Evolutionary conservation across 768 basidiomycete species (phyloP).

Genomic region (Mycena crocata): DNA sequence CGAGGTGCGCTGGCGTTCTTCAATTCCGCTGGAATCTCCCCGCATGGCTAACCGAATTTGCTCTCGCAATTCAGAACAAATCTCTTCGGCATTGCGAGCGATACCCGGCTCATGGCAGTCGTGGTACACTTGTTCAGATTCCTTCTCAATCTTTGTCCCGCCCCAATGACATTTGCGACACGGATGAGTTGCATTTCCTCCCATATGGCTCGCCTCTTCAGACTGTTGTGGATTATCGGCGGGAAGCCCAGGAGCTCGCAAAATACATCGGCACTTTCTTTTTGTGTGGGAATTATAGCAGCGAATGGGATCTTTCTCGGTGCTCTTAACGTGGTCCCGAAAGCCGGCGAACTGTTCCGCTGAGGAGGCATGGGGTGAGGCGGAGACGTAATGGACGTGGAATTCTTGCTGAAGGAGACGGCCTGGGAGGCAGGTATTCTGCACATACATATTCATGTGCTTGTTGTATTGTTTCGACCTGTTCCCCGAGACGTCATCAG

Average conservation of each 20-base stretch:
- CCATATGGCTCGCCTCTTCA: slow-evolving; percentile 47
- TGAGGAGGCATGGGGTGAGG: background rate
- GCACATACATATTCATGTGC: too few relatives aligned
- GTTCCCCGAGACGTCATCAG: too few relatives aligned
- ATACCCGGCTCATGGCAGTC: slow-evolving; percentile 31
- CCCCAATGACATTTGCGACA: slow-evolving; percentile 49
- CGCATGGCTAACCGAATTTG: slow-evolving; percentile 36
- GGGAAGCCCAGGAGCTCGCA: slow-evolving; percentile 28
- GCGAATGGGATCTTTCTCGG: background rate
- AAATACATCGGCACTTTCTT: background rate
- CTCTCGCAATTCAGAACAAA: slow-evolving; percentile 12
- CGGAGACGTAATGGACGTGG: too few relatives aligned
- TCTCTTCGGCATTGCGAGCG: slow-evolving; percentile 24
- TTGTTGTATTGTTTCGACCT: too few relatives aligned
- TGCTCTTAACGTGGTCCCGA: slow-evolving; percentile 1
- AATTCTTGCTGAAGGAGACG: too few relatives aligned
- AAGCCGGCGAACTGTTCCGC: background rate
- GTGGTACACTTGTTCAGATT: slow-evolving; percentile 44
- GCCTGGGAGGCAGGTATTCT: too few relatives aligned
- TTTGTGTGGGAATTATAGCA: background rate
- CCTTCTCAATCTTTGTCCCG: slow-evolving; percentile 38
- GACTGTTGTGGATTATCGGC: slow-evolving; percentile 51
- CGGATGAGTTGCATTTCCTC: slow-evolving; percentile 45
- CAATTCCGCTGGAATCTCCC: slow-evolving; percentile 29
- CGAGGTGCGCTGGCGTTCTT: slow-evolving; percentile 36